Evolutionary conservation across 2,329 filamentous ascomycete genomes (phyloP).

Genomic region (Xylariaceae sp.): DNA sequence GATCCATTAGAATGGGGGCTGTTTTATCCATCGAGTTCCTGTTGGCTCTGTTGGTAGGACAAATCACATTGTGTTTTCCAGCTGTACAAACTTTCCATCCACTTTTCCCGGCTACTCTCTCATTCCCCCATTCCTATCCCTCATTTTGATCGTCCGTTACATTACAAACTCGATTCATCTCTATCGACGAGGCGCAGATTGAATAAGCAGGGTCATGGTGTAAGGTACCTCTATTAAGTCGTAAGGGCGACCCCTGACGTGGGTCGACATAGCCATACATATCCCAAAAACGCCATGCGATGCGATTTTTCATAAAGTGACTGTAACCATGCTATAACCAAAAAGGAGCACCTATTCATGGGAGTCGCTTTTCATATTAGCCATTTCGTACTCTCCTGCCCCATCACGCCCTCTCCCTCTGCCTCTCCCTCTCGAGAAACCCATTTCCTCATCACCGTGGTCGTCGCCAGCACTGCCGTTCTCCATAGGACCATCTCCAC

Average conservation of each 20-base stretch:
- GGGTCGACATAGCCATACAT: too few species aligned
- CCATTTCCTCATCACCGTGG: constrained; percentile 42
- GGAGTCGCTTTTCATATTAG: constrained; percentile 42
- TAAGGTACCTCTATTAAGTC: constrained; percentile 3
- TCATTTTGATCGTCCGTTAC: too few species aligned
- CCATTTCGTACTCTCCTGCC: constrained; percentile 64
- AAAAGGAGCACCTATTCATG: constrained; percentile 16
- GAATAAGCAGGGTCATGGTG: background rate
- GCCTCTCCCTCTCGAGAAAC: constrained; percentile 46
- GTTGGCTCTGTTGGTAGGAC: too few species aligned
- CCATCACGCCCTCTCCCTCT: constrained; percentile 48
- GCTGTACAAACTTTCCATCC: too few species aligned
- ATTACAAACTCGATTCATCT: constrained; percentile 4
- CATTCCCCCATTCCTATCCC: too few species aligned
- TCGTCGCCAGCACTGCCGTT: constrained; percentile 18
- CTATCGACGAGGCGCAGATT: constrained; percentile 3
- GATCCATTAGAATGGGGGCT: too few species aligned
- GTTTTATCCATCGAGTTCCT: too few species aligned
- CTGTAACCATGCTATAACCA: constrained; percentile 9
- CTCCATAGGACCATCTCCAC: constrained; percentile 15
- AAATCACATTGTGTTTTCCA: too few species aligned
- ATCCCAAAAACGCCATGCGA: constrained; percentile 16
- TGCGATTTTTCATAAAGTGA: constrained; percentile 11
- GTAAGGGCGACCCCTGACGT: constrained; percentile 10
- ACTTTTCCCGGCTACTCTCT: too few species aligned